These are phyloP conservation scores for Metschnikowia lunata DNA, from an alignment of 805 yeast species.

Conservation along the genomic window DNA sequence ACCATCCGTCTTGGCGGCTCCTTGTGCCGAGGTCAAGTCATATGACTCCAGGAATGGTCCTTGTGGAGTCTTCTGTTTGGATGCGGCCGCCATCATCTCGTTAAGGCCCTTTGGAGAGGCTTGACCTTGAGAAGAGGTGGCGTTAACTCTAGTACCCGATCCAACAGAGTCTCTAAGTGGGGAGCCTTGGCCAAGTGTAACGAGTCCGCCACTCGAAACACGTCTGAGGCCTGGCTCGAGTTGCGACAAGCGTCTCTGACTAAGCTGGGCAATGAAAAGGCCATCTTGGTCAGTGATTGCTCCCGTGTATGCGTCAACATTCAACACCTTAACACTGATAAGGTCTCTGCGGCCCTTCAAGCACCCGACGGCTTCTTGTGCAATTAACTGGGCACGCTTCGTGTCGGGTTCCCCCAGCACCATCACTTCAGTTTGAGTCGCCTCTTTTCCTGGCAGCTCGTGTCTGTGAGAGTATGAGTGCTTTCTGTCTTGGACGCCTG, in stretches of 20 bases:
- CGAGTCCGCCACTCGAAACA: slow-evolving; percentile 9
- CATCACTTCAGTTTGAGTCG: slow-evolving; percentile 23
- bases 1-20: slow-evolving; percentile 1
- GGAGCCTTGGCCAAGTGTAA: slow-evolving; percentile 2
- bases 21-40: slow-evolving; percentile 4
- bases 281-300: slow-evolving; percentile 27
- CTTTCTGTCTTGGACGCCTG: slow-evolving; percentile 1
- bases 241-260: slow-evolving; percentile 15
- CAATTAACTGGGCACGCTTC: slow-evolving; percentile 24
- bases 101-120: neutral
- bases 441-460: slow-evolving; percentile 5
- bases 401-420: slow-evolving; percentile 27
- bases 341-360: slow-evolving; percentile 23
- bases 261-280: slow-evolving; percentile 13
- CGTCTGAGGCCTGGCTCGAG: slow-evolving; percentile 1
- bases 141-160: neutral
- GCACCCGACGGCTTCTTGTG: slow-evolving; percentile 23
- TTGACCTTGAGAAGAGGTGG: neutral
- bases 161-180: neutral
- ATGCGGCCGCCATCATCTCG: neutral
- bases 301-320: slow-evolving; percentile 29
- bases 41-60: slow-evolving; percentile 4
- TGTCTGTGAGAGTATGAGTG: slow-evolving; percentile 5
- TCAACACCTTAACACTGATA: slow-evolving; percentile 22
- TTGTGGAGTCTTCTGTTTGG: neutral